Evolutionary conservation across 352 stramenopile genomes (phyloP), one percentile per base, ranked within the genome.

Genomic region (Plasmopara halstedii): DNA sequence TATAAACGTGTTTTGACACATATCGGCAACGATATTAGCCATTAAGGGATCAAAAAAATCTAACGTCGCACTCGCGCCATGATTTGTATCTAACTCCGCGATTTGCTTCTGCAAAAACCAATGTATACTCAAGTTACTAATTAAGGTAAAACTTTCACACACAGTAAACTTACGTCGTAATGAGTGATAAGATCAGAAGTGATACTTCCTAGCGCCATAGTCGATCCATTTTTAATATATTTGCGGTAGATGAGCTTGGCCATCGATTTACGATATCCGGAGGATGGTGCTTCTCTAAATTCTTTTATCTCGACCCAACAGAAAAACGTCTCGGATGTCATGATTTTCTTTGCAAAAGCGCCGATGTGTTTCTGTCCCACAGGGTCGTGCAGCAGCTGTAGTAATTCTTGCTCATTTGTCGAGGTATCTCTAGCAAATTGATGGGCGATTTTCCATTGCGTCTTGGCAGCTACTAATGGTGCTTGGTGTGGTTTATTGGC

Each of bases 221-320:
- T 66, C 2, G 78, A 75, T 21, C 75, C 75, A 25, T 72, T 70
- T 40, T 84, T 83, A 50, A 92, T 80, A 52, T 92, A 92, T 46
- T 92, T 88, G 35, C 77, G 80, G 58, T 89, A 85, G 37, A 92
- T 88, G 49, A 89, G 71, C 47, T 89, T 89, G 47, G 75, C 80
- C 17, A 87, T 64, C 6, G 66, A 83, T 40, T 83, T 76, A 38
- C 79, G 73, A 46, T 88, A 87, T 2, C 74, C 73, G 10, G 68
- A 45, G 0, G 71, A 83, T 29, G 77, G 76, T 2, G 79, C 70
- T 15, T 88, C 73, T 17, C 64, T 65, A 53, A 87, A 92, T 42
- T 92, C 77, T 41, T 87, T 83, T 59, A 89, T 85, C 57, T 89
- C 74, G 29, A 92, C 76, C 80, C 80, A 92, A 61, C 79, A 87